Conservation (phyloP, 2,329 filamentous ascomycete genomes). For the Chrysoporthe austroafricana region DNA sequence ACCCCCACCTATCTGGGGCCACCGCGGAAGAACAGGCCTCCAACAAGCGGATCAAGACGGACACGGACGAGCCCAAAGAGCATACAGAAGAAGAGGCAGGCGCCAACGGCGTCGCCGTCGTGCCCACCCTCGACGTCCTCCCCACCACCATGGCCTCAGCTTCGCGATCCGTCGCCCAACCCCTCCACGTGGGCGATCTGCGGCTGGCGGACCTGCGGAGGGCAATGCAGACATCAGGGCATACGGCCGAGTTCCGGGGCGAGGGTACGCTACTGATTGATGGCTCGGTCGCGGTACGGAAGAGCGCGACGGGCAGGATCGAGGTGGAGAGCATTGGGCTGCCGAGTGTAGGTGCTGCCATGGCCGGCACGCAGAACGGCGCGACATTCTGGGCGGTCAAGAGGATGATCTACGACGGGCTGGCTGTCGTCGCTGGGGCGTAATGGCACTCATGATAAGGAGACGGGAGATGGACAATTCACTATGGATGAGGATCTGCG, state of each 20-base stretch:
- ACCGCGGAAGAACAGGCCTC: slow-evolving; percentile 50
- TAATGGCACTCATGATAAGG: slow-evolving; percentile 39
- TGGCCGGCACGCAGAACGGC: slow-evolving; percentile 52
- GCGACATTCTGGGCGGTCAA: slow-evolving; percentile 85
- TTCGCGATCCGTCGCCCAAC: slow-evolving; percentile 77
- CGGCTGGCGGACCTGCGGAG: slow-evolving; percentile 85
- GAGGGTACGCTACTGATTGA: slow-evolving; percentile 92
- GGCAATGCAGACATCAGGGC: slow-evolving; percentile 79
- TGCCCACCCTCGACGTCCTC: slow-evolving; percentile 59
- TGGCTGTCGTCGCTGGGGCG: slow-evolving; percentile 84
- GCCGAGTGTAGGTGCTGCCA: slow-evolving; percentile 46
- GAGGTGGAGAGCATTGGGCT: slow-evolving; percentile 81
- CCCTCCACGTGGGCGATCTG: slow-evolving; percentile 92
- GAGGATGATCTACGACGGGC: slow-evolving; percentile 87
- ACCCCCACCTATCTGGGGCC: slow-evolving; percentile 35
- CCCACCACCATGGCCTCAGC: slow-evolving; percentile 68
- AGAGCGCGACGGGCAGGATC: slow-evolving; percentile 83
- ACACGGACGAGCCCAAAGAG: slow-evolving; percentile 34
- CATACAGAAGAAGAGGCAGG: slow-evolving; percentile 31
- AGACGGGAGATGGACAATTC: not conserved
- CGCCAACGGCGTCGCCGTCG: slow-evolving; percentile 33
- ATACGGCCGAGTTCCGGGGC: slow-evolving; percentile 89
- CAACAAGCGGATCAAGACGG: slow-evolving; percentile 56
- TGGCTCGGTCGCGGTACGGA: slow-evolving; percentile 83
- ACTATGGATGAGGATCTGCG: not conserved